Evolutionary conservation across 129 eudicot genomes (phyloP), one percentile per base, ranked within the genome.

Genomic region (Centaurea solstitialis): DNA sequence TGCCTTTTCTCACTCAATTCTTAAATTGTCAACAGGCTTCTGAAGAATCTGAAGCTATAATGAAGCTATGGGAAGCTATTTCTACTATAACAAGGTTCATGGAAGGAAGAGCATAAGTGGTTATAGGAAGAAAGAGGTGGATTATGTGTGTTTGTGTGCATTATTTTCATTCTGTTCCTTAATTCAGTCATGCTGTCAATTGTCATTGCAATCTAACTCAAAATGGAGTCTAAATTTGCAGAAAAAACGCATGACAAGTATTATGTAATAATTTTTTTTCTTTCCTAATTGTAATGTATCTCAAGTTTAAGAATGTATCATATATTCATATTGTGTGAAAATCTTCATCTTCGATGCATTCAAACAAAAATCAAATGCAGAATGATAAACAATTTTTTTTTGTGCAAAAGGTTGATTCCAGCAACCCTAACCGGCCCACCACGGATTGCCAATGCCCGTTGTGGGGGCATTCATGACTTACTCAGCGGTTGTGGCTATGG

Each of bases 1-100:
- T 30, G 18, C 68, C 11, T 28, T 67, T 82, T 41, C 71, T 79
- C 43, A 75, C 77, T 43, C 69, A 59, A 20, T 17, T 79, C 24
- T 33, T 59, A 30, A 76, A 57, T 30, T 65, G 69, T 76, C 76
- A 43, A 85, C 93, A 91, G 96, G 93, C 80, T 87, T 83, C 73
- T 91, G 87, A 88, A 88, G 91, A 91, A 91, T 83, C 89, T 91
- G 53, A 88, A 85, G 86, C 77, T 91, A 77, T 76, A 87, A 72
- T 80, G 76, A 82, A 68, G 78, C 79, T 28, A 43, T 43, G 78
- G 22, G 73, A 28, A 41, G 28, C 50, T 26, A 45, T 78, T 74
- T 68, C 81, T 73, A 65, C 79, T 78, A 69, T 82, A 78, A 82
- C 80, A 74, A 26, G 76, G 61, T 77, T 73, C 66, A 66, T 61